phyloP scores from a whole-genome alignment of 768 basidiomycete species.

The Tylopilus sp. region DNA sequence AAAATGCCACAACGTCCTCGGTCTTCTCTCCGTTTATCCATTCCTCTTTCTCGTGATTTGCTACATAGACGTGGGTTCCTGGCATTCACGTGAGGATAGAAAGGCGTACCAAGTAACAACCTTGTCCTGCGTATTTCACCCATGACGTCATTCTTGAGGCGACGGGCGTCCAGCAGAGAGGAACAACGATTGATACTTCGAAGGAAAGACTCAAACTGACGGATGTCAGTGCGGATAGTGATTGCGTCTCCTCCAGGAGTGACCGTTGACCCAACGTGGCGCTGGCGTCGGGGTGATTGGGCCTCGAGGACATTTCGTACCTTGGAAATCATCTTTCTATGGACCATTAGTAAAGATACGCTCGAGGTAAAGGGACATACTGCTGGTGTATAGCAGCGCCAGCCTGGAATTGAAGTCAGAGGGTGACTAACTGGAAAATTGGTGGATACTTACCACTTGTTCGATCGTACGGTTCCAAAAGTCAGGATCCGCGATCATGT shows the following conservation, averaged over 20 bases:
- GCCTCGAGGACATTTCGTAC: constrained; percentile 82
- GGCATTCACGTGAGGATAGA: background rate
- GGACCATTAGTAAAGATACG: constrained; percentile 3
- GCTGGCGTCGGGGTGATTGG: constrained; percentile 59
- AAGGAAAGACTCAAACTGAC: constrained; percentile 90
- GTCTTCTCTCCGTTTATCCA: constrained; percentile 86
- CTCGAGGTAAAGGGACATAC: constrained; percentile 32
- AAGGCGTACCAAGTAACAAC: constrained; percentile 56
- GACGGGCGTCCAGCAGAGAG: constrained; percentile 82
- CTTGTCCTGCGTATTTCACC: constrained; percentile 87
- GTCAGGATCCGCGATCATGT: constrained; percentile 93
- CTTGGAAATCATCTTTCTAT: constrained; percentile 80
- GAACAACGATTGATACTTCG: constrained; percentile 79
- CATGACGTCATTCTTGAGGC: constrained; percentile 88
- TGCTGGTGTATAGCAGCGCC: constrained; percentile 70
- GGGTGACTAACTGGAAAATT: background rate
- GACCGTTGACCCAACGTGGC: constrained; percentile 39
- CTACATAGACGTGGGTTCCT: constrained; percentile 34
- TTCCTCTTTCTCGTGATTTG: constrained; percentile 82
- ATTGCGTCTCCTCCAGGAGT: constrained; percentile 61
- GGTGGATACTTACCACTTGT: constrained; percentile 67
- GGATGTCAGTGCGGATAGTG: constrained; percentile 74
- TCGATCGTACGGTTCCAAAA: constrained; percentile 96
- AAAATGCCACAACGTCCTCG: constrained; percentile 81
- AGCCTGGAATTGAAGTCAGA: constrained; percentile 38